Conservation (phyloP, 1,284 basidiomycete species). For the Apiotrichum gracile region DNA sequence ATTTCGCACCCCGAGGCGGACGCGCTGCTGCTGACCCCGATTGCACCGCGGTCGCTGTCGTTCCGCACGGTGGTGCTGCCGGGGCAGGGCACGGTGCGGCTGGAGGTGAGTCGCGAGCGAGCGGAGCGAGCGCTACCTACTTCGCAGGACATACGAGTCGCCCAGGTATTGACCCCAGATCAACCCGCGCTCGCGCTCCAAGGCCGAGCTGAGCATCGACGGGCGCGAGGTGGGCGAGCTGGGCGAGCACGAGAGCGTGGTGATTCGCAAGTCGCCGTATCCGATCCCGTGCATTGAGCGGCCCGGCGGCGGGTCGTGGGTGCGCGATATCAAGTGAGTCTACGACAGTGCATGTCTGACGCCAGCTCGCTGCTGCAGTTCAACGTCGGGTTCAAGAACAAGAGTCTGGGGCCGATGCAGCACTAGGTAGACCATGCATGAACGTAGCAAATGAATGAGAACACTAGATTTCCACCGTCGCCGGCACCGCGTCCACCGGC, state of each 20-base stretch:
- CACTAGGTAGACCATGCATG: not conserved
- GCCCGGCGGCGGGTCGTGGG: slow-evolving; percentile 86
- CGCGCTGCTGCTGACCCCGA: slow-evolving; percentile 85
- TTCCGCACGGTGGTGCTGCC: slow-evolving; percentile 91
- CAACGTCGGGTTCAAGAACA: slow-evolving; percentile 84
- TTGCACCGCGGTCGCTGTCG: slow-evolving; percentile 86
- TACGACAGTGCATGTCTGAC: not conserved
- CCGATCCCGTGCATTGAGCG: slow-evolving; percentile 91
- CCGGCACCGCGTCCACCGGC: slow-evolving; percentile 14
- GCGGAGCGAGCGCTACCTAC: too few relatives aligned
- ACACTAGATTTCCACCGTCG: slow-evolving; percentile 11
- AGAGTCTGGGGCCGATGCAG: slow-evolving; percentile 42
- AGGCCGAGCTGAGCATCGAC: slow-evolving; percentile 87
- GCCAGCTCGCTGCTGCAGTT: slow-evolving; percentile 70
- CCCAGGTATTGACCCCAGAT: slow-evolving; percentile 64
- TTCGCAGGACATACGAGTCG: too few relatives aligned
- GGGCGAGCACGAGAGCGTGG: slow-evolving; percentile 74
- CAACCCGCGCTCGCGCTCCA: slow-evolving; percentile 72
- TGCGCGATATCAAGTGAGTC: slow-evolving; percentile 77
- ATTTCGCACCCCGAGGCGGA: slow-evolving; percentile 92
- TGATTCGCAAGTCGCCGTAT: slow-evolving; percentile 75
- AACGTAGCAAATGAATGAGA: not conserved
- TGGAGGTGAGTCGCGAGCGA: slow-evolving; percentile 69
- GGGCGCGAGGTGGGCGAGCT: slow-evolving; percentile 76
- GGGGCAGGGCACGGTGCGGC: slow-evolving; percentile 62